Percentiles rank a stretch among this genome's conserved stretches.
Evolutionary conservation across 805 yeast genomes (phyloP).

Genomic region (Candida endomychidarum): DNA sequence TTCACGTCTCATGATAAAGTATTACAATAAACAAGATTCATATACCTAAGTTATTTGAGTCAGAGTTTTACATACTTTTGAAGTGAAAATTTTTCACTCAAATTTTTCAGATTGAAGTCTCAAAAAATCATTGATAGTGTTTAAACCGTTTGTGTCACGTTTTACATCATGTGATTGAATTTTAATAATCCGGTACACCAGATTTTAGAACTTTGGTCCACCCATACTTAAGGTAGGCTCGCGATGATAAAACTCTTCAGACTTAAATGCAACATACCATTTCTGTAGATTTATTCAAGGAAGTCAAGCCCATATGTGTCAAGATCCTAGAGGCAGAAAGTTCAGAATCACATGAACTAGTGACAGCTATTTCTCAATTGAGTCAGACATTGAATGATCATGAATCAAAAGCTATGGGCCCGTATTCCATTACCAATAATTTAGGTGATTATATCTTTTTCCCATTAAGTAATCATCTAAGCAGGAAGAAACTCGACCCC

Average conservation of each 20-base stretch:
- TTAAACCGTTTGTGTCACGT: too few relatives aligned
- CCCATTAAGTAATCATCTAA: conserved; percentile 35
- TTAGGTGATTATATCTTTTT: conserved; percentile 44
- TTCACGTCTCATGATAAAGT: conserved; percentile 3
- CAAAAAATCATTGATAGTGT: too few relatives aligned
- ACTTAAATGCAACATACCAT: conserved; percentile 1
- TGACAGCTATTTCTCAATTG: conserved; percentile 7
- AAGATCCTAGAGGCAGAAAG: conserved; percentile 7
- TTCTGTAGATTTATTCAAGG: conserved; percentile 2
- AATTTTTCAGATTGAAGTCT: neutral
- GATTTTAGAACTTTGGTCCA: neutral
- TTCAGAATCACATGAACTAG: conserved; percentile 6
- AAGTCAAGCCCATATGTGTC: conserved; percentile 5
- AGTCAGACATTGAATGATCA: conserved; percentile 18
- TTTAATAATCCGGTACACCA: neutral
- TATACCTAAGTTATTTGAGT: conserved; percentile 7
- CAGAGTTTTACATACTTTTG: conserved; percentile 4
- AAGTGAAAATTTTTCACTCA: conserved; percentile 5
- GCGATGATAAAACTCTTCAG: neutral
- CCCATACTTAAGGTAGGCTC: neutral
- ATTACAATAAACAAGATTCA: conserved; percentile 5
- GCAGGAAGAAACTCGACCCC: conserved; percentile 25
- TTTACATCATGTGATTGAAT: neutral
- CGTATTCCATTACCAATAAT: conserved; percentile 27
- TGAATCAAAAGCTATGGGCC: conserved; percentile 6